Evolutionary conservation across 352 stramenopile genomes (phyloP), one percentile per base, ranked within the genome.

Genomic region (Globisporangium recalcitrans): DNA sequence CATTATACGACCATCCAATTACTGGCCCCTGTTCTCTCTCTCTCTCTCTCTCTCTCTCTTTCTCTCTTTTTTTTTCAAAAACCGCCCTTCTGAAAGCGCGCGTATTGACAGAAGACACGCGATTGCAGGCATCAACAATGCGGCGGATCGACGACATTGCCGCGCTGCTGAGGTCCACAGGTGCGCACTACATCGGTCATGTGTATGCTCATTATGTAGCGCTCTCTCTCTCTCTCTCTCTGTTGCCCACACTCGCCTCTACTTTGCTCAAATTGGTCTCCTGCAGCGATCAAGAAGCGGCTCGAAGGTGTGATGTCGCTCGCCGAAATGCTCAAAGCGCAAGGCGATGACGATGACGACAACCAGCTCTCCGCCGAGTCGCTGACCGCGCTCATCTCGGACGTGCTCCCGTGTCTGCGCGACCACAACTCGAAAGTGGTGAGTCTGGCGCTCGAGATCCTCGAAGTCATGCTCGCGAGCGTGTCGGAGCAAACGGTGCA

Each of bases 361-460:
- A 51, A 27, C 46, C 58, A 46, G 7, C 51, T 55, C 7, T 69
- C 76, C 22, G 40, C 40, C 10, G 80, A 87, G 13, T 63, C 68
- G 27, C 76, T 85, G n/a, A 62, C 70, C 36, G 51, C 65, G 26
- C 60, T 93, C 6, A 57, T 93, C 0, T 64, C 80, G 22, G 73
- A 82, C 26, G 72, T 91, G 1, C 57, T 91, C 56, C 72, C 73
- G n/a, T 92, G 82, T 67, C 69, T 95, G 53, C 72, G 78, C 48
- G 86, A 93, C 62, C 79, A 93, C 72, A 95, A 95, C 72, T 87
- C 84, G 29, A 95, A 95, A 65, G 78, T 95, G 31, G 73, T 83
- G 26, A 63, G 79, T 22, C 75, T 75, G 2, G 75, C 82, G 56
- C 75, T 95, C 58, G 74, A 89, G 55, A 83, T 86, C 32, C 65